A percentile compares a stretch with the other conserved stretches of the same genome.
These are phyloP conservation scores for Cercospora sesami DNA, from an alignment of 2,329 filamentous ascomycete species.

Conservation along the genomic window DNA sequence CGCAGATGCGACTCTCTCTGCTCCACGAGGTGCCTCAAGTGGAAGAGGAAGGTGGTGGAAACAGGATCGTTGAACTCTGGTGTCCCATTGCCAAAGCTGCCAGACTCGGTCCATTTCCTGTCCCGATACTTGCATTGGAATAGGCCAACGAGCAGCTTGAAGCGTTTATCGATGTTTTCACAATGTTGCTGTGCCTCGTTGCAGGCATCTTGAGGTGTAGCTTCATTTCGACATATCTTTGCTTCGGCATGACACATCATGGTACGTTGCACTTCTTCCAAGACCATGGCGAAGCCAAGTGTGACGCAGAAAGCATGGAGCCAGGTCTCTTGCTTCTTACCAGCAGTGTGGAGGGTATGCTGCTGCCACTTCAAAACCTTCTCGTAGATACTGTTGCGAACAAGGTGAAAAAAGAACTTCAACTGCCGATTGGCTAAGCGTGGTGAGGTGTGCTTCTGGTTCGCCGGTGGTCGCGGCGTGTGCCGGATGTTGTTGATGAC, in stretches of 20 bases:
- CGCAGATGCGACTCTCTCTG: conserved; percentile 46
- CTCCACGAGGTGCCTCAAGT: conserved; percentile 43
- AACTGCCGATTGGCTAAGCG: conserved; percentile 52
- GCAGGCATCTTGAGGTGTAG: conserved; percentile 13
- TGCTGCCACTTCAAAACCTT: conserved; percentile 50
- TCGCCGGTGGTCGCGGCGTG: conserved; percentile 34
- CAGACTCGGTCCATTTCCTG: conserved; percentile 40
- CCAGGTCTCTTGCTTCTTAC: conserved; percentile 48
- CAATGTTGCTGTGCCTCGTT: conserved; percentile 43
- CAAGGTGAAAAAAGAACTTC: conserved; percentile 51
- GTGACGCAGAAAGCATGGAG: conserved; percentile 49
- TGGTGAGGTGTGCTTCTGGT: conserved; percentile 37
- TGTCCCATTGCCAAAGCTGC: conserved; percentile 43
- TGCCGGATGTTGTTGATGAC: conserved; percentile 45
- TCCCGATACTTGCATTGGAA: conserved; percentile 53
- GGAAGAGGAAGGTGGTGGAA: conserved; percentile 41
- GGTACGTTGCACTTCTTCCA: conserved; percentile 51
- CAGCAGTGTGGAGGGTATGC: conserved; percentile 46
- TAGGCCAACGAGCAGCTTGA: conserved; percentile 47
- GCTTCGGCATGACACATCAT: conserved; percentile 47
- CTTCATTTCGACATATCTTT: conserved; percentile 36
- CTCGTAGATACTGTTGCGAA: conserved; percentile 46
- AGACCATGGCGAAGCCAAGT: conserved; percentile 50
- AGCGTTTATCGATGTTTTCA: conserved; percentile 47
- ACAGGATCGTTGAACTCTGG: conserved; percentile 41